Evolutionary conservation across 345 rosid species (phyloP).

Genomic region (Eucalyptus erythrocorys): DNA sequence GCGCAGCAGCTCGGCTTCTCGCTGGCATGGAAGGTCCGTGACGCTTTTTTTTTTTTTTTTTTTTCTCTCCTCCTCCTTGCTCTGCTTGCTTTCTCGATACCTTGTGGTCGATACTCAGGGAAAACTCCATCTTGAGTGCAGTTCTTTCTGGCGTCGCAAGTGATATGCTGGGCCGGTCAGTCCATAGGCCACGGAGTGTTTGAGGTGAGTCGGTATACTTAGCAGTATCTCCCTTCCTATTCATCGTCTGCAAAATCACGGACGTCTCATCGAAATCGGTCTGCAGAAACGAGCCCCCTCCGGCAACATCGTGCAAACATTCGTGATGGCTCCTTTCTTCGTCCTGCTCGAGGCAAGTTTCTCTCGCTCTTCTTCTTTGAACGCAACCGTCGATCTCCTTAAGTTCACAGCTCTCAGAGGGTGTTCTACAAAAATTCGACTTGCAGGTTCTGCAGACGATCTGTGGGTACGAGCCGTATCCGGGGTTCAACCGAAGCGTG

Average conservation of each 20-base stretch:
- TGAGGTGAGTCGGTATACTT: not conserved
- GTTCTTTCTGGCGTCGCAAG: not conserved
- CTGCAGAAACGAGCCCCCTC: constrained; percentile 2
- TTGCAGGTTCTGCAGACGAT: not conserved
- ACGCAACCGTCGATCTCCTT: not conserved
- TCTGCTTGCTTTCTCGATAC: not conserved
- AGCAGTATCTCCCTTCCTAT: not conserved
- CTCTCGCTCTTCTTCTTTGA: not conserved
- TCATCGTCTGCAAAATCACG: not conserved
- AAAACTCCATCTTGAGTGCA: not conserved
- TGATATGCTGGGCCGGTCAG: not conserved
- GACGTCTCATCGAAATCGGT: not conserved
- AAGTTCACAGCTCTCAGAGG: not conserved
- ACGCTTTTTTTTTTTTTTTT: not conserved
- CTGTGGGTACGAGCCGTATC: not conserved
- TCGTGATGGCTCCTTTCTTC: not conserved
- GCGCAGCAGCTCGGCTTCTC: not conserved
- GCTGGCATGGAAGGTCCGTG: constrained; percentile 1
- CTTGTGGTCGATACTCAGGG: not conserved
- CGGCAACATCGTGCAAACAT: not conserved
- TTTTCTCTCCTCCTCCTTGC: not conserved
- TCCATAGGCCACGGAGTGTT: not conserved
- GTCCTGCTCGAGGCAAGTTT: not conserved
- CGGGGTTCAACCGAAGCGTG: not conserved
- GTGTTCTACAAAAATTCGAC: not conserved